Conservation (phyloP, 148 eudicot species). For the Chenopodium suecicum region DNA sequence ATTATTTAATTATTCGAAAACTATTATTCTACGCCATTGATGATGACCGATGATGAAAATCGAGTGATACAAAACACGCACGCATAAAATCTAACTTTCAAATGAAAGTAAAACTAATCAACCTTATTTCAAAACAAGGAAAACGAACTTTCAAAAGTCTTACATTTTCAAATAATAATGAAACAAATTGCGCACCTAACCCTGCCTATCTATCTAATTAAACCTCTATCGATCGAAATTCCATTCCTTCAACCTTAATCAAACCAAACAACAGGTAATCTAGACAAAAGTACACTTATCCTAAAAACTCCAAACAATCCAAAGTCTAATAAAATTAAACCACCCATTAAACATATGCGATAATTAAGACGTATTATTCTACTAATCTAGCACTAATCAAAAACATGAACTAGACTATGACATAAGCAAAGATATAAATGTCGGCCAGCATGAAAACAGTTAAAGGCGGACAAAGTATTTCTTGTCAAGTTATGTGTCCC, state of each 20-base stretch:
- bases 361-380: not conserved
- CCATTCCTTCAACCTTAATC: not conserved
- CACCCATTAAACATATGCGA: not conserved
- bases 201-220: not conserved
- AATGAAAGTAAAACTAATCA: no score
- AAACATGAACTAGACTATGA: not conserved
- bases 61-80: no score
- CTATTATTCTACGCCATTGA: no score
- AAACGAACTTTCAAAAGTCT: no score
- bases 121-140: no score
- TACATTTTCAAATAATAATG: no score
- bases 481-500: conserved; percentile 34
- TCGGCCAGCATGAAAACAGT: conserved; percentile 35
- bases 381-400: not conserved
- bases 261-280: not conserved
- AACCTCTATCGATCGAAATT: not conserved
- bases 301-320: not conserved
- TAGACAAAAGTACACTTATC: not conserved
- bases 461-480: conserved; percentile 24
- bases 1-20: no score
- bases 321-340: not conserved
- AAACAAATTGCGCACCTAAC: not conserved
- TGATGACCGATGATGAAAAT: no score
- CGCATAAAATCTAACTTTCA: no score
- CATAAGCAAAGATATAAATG: conserved; percentile 22